These are phyloP conservation scores for Salvia rosmarinus DNA, from an alignment of 257 asterid genomes.

Conservation along the genomic window DNA sequence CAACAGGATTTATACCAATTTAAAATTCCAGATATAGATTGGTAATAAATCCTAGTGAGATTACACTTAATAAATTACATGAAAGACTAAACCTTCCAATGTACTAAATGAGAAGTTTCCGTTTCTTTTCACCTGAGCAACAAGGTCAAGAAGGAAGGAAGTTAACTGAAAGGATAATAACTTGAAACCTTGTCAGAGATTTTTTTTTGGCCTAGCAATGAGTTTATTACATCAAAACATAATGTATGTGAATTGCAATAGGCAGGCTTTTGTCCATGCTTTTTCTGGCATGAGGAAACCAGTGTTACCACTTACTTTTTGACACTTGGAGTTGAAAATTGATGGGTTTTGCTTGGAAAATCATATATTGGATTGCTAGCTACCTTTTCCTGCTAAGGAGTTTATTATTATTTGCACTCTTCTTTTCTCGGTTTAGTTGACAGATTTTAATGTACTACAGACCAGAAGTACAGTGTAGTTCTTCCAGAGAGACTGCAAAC, in stretches of 20 bases:
- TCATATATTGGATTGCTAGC: constrained; percentile 6
- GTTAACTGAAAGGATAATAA: neutral
- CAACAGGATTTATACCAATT: neutral
- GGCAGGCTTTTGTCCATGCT: neutral
- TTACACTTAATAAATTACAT: neutral
- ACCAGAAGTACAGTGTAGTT: constrained; percentile 73
- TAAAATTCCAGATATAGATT: neutral
- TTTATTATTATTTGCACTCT: neutral
- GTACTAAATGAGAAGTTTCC: neutral
- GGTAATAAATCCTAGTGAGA: neutral
- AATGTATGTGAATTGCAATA: neutral
- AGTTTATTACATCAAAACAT: neutral
- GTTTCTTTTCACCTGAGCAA: neutral
- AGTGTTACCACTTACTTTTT: constrained; percentile 4
- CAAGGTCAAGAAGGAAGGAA: neutral
- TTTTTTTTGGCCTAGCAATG: neutral
- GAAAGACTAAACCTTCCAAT: neutral
- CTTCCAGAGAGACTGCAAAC: constrained; percentile 93
- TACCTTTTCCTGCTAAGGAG: constrained; percentile 9
- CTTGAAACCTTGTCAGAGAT: neutral
- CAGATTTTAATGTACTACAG: constrained; percentile 47
- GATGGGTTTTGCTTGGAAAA: constrained; percentile 12
- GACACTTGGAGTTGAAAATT: constrained; percentile 5
- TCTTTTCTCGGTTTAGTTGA: constrained; percentile 21
- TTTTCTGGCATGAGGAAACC: constrained; percentile 3